Evolutionary conservation across 192 early-diverging fungal genomes (phyloP), one percentile per base, ranked within the genome.

Genomic region (Podila epigama): DNA sequence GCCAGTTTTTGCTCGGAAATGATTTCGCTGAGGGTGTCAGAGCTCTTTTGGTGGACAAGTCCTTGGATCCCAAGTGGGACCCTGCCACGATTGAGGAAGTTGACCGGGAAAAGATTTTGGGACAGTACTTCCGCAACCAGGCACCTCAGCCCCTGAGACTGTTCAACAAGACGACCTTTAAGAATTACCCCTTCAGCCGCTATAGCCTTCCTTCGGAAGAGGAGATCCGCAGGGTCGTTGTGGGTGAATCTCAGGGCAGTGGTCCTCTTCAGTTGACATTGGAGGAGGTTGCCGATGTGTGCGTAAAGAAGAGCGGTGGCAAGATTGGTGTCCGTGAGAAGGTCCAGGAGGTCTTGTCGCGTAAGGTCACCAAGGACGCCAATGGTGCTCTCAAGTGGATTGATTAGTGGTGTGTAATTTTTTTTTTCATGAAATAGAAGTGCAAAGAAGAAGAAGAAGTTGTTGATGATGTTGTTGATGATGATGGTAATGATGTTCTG

Each of bases 11-110:
- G 85, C 41, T 70, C 32, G 89, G 84, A 2, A 88, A 88, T 51
- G 97, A 99, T 73, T 95, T 99, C 69, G 70, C 84, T 42, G 95
- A 96, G 86, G 97, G 98, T 15, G 96, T 98, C 1, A 91, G 71
- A 15, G 89, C 92, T 16, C 75, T 85, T 31, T 83, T 99, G 63
- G 82, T 97, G 39, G 82, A 89, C 63, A 94, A 94, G 61, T 66
- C 82, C 22, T 62, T 54, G 20, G 36, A 70, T 5, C 87, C 96
- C 4, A 40, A 85, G 58, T 99, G 97, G 96, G 60, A 90, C 9
- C 95, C 94, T 1, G 50, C 87, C 0, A 73, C 82, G 3, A 51
- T 93, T 18, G 78, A 72, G 5, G 80, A 79, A 0, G 84, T 91
- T 10, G 67, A 86, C 22, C 82, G 86, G 51, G 35, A 67, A 11